Conservation (phyloP, 192 early-diverging fungal genomes). For the Linnemannia exigua region DNA sequence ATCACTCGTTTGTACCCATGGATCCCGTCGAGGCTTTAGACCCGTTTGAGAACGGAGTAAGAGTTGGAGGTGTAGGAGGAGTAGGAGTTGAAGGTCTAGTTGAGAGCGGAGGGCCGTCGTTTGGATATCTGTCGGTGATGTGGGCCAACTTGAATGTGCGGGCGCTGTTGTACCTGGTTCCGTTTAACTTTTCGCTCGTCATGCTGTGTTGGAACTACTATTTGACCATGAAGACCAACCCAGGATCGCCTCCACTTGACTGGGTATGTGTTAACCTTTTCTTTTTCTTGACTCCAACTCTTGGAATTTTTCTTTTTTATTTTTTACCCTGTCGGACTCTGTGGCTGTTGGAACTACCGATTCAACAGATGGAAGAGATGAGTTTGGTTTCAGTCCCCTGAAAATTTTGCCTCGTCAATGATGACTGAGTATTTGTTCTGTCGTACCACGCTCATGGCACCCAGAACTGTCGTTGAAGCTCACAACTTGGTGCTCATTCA, state of each 20-base stretch:
- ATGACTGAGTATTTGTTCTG: no score
- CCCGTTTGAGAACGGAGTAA: neutral
- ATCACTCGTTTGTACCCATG: neutral
- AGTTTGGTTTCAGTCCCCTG: neutral
- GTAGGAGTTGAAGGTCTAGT: neutral
- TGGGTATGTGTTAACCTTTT: constrained; percentile 36
- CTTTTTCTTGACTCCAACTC: neutral
- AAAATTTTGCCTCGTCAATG: no score
- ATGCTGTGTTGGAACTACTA: constrained; percentile 91
- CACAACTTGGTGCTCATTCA: no score
- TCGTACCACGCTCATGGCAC: no score
- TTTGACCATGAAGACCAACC: constrained; percentile 79
- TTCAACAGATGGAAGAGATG: neutral
- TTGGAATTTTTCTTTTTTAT: no score
- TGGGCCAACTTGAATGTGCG: constrained; percentile 37
- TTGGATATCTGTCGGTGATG: constrained; percentile 8
- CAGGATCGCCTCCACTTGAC: constrained; percentile 81
- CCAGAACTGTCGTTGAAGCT: no score
- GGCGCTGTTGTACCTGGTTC: constrained; percentile 65
- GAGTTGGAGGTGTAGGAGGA: neutral
- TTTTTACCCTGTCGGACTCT: neutral
- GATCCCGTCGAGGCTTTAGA: neutral
- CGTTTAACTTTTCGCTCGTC: constrained; percentile 85
- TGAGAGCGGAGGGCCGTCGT: neutral
- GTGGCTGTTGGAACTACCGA: neutral